Percentiles rank a stretch among this genome's conserved stretches.
Conservation (phyloP, 805 yeast genomes). For the Komagataella kurtzmanii region DNA sequence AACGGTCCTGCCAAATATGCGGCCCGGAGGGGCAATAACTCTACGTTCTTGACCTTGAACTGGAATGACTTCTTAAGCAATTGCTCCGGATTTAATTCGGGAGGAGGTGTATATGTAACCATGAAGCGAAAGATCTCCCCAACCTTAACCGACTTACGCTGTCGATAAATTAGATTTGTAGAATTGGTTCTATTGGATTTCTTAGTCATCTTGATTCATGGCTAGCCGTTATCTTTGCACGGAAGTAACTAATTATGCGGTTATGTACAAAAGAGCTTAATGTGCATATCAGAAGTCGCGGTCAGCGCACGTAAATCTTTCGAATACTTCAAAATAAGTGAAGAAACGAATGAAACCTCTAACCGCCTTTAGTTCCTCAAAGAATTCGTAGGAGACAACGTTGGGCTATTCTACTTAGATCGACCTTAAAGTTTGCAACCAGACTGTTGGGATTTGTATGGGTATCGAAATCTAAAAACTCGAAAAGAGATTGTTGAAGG, state of each 20-base stretch:
- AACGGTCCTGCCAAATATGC: constrained; percentile 87
- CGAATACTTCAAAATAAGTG: not conserved
- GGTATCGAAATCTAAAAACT: no score
- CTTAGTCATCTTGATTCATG: not conserved
- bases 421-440: no score
- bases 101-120: constrained; percentile 31
- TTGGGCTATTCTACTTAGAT: no score
- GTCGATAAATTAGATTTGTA: constrained; percentile 2
- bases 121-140: constrained; percentile 49
- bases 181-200: not conserved
- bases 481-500: no score
- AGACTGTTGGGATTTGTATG: no score
- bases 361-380: not conserved
- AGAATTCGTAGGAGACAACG: no score
- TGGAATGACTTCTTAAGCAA: constrained; percentile 18
- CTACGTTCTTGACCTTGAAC: constrained; percentile 57
- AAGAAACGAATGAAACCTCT: no score
- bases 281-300: not conserved
- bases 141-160: constrained; percentile 27
- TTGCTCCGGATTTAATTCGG: constrained; percentile 4
- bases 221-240: not conserved
- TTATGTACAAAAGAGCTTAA: not conserved
- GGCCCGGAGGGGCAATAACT: constrained; percentile 62
- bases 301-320: not conserved
- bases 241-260: not conserved